Evolutionary conservation across 2,329 filamentous ascomycete genomes (phyloP).

Genomic region (Pyrenophora tritici-repentis): DNA sequence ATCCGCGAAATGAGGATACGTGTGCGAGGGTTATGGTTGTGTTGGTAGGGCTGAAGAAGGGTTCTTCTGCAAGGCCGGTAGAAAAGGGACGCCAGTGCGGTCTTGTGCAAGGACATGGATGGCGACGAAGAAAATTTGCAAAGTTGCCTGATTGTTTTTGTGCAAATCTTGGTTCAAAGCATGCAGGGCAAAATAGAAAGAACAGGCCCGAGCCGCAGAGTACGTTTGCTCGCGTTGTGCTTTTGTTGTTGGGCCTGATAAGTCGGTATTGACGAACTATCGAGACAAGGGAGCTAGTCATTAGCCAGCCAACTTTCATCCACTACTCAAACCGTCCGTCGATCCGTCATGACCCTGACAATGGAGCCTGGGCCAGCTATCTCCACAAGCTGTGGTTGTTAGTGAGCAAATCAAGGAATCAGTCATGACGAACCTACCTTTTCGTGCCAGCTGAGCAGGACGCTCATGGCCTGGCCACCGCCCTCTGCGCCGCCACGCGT

Average conservation of each 20-base stretch:
- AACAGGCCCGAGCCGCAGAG: neutral
- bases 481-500: conserved; percentile 65
- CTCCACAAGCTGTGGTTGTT: conserved; percentile 70
- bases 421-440: conserved; percentile 58
- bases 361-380: conserved; percentile 87
- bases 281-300: conserved; percentile 5
- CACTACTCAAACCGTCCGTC: conserved; percentile 74
- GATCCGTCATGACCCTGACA: conserved; percentile 93
- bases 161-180: neutral
- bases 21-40: conserved; percentile 8
- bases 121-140: conserved; percentile 16
- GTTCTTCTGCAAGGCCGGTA: conserved; percentile 19
- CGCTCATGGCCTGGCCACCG: conserved; percentile 89
- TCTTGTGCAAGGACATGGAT: conserved; percentile 26
- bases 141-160: conserved; percentile 12
- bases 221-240: conserved; percentile 8
- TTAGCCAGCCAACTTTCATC: conserved; percentile 1
- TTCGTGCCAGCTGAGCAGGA: conserved; percentile 97
- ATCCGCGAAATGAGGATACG: conserved; percentile 17
- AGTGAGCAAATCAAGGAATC: conserved; percentile 11
- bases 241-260: conserved; percentile 9
- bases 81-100: conserved; percentile 30
- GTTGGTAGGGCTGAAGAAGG: conserved; percentile 23
- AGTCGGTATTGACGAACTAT: neutral
- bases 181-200: neutral